Conservation (phyloP, 148 eudicot species). For the Cornus florida region DNA sequence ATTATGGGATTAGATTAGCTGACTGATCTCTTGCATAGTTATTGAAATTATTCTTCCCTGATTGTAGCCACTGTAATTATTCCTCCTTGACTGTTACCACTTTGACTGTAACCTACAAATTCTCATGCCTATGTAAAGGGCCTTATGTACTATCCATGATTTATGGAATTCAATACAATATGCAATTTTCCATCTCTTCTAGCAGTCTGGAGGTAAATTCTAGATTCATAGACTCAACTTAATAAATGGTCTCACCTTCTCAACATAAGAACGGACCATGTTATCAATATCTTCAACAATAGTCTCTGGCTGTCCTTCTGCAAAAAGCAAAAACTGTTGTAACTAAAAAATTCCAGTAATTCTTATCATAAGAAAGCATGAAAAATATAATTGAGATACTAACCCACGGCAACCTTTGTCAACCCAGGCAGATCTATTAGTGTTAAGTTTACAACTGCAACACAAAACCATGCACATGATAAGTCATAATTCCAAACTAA, state of each 20-base stretch:
- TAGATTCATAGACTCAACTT: neutral
- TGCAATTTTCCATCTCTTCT: no score
- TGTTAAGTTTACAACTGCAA: slow-evolving; percentile 96
- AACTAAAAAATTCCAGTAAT: neutral
- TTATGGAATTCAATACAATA: no score
- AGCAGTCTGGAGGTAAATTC: neutral
- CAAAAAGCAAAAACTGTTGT: slow-evolving; percentile 10
- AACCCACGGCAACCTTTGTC: slow-evolving; percentile 99
- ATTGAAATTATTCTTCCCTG: no score
- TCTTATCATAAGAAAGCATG: neutral
- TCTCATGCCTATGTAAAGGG: no score
- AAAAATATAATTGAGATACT: slow-evolving; percentile 23
- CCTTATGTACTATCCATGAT: no score
- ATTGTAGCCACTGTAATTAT: no score
- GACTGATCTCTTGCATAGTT: no score
- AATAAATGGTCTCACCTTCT: slow-evolving; percentile 57
- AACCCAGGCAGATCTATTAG: slow-evolving; percentile 99
- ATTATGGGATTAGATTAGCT: no score
- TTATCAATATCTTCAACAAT: slow-evolving; percentile 96
- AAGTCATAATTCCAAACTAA: slow-evolving; percentile 1
- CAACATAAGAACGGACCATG: slow-evolving; percentile 99
- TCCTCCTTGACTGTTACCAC: no score
- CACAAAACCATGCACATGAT: slow-evolving; percentile 19
- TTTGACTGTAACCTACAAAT: no score
- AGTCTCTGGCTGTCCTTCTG: slow-evolving; percentile 92